Evolutionary conservation across 768 basidiomycete species (phyloP), one percentile per base, ranked within the genome.

Genomic region (Boletus insuetus): DNA sequence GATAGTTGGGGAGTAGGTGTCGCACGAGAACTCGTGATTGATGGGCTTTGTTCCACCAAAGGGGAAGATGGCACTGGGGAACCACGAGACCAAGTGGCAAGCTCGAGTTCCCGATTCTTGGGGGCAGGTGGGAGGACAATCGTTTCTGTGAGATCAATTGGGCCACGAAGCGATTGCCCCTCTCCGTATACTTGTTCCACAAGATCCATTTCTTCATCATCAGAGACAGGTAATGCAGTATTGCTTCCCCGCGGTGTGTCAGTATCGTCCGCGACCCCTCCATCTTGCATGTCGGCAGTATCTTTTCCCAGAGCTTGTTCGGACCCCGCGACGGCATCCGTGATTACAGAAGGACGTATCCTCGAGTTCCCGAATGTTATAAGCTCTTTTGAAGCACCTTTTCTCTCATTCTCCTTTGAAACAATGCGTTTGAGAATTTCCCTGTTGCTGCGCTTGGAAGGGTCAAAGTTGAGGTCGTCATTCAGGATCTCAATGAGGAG

Each of bases 111-210:
- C 69, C 84, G 90, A 70, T 97, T 96, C 73, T 93, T 93, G 0
- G 87, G 93, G 9, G 84, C 76, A 6, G 85, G 82, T 6, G 89
- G 93, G 40, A 96, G 75, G 19, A 94, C 82, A 56, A 95, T 87
- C 0, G 89, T 86, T 57, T 94, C 92, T 12, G 89, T 84, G 16
- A 98, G 73, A 68, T 96, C 87, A n/a, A 87, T 80, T 40, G 84
- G 72, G 49, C 85, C 85, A 34, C 84, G 82, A 17, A 95, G 77
- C 3, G 87, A 85, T 56, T 88, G 80, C 47, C 87, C 83, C 35
- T 82, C 73, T 14, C 96, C 96, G 59, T 94, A 98, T 0, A 98
- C 74, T 68, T 99, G 97, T 67, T 99, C 97, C 5, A 98, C 93
- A 7, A 99, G 79, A 70, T 99, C 97, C 60, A 99, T 86, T 74